Evolutionary conservation across 2,329 filamentous ascomycete genomes (phyloP).

Genomic region (Fusarium pseudonygamai): DNA sequence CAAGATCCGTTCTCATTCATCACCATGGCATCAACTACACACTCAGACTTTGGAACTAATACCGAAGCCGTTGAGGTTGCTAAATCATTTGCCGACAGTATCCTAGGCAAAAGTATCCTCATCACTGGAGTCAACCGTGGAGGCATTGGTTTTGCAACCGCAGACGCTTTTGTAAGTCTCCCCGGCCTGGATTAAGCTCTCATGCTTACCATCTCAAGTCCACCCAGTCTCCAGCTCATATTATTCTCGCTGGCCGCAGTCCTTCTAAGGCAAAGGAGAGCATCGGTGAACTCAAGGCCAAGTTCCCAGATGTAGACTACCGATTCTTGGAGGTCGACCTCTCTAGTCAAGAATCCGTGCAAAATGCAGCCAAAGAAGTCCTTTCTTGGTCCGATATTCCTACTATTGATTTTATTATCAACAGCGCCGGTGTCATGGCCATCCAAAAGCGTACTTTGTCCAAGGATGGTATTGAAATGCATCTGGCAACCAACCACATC

Average conservation of each 20-base stretch:
- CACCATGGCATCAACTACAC: constrained; percentile 9
- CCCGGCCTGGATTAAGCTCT: accelerated
- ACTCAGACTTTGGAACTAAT: background rate
- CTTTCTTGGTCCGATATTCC: background rate
- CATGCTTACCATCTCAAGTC: background rate
- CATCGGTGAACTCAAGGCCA: background rate
- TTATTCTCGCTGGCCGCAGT: background rate
- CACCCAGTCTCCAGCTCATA: background rate
- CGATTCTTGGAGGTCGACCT: background rate
- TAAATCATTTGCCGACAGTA: background rate
- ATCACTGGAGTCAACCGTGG: background rate
- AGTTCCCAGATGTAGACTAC: background rate
- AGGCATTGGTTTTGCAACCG: constrained; percentile 1
- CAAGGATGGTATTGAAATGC: background rate
- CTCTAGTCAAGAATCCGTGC: background rate
- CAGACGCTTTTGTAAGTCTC: background rate
- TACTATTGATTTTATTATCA: background rate
- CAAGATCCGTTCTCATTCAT: too few species aligned
- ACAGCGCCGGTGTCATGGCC: constrained; percentile 6
- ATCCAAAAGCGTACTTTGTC: background rate
- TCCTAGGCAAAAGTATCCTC: background rate
- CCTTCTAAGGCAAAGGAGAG: background rate
- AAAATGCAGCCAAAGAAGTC: background rate
- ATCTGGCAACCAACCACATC: constrained; percentile 9
- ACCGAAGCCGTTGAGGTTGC: background rate